Evolutionary conservation across 2,329 filamentous ascomycete species (phyloP), one percentile per base, ranked within the genome.

Genomic region (Hypoxylon sp.): DNA sequence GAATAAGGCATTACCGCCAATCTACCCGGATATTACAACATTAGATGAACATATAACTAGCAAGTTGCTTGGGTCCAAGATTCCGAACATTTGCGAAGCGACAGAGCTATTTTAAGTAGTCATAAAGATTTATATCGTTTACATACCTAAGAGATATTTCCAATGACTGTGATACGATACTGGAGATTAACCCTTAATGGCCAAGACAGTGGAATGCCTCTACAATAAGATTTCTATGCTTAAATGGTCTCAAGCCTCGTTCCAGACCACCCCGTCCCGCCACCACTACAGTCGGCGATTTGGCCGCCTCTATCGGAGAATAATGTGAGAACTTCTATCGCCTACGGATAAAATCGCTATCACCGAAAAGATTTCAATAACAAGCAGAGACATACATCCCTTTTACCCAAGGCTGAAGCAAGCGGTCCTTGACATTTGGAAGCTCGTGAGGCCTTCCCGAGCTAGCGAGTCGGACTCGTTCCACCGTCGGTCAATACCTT

Each of bases 401-500:
- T 34, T 65, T 61, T 57, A 48, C 27, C 62, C 30, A 57, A 23
- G 14, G 14, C 19, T 21, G 14, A 25, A 57, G 37, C 34, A 32
- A 19, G 16, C 27, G 3, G 23, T 43, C 27, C 25, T 43, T 25
- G 41, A 23, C n/a, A 47, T 52, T 58, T 58, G 34, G 54, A 41
- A 61, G 37, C 47, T 67, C 45, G 54, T 47, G 60, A 63, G 51
- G 56, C 12, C n/a, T 62, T 55, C 43, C 60, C 45, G 43, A 64
- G 67, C 50, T 25, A 57, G 61, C 43, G 37, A 67, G 34, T 48
- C 60, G 63, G 63, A 63, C 55, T 52, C 6, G 29, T 63, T 58
- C 59, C 59, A 59, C 60, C 55, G 66, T 56, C 37, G 43, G 43
- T 54, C 41, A 56, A 67, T 61, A 59, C 53, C 56, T 50, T 16